Conservation (phyloP, 2,329 filamentous ascomycete species). For the Phialophora macrospora region DNA sequence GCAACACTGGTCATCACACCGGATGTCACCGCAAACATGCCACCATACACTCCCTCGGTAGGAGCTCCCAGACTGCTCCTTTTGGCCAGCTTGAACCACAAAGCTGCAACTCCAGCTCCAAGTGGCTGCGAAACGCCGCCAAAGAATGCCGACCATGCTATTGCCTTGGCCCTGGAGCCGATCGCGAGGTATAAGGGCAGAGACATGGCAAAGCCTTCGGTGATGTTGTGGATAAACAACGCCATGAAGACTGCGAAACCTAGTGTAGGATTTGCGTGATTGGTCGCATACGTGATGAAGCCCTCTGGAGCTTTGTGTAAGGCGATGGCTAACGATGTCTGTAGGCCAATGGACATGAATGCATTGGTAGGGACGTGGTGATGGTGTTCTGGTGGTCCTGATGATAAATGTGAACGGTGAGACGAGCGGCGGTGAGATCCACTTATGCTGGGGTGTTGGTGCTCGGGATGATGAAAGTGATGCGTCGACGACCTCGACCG, state of each 20-base stretch:
- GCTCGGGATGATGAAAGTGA: constrained; percentile 38
- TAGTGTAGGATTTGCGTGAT: constrained; percentile 87
- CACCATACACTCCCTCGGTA: constrained; percentile 59
- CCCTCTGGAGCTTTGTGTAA: constrained; percentile 92
- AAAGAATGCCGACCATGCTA: constrained; percentile 80
- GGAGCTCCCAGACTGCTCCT: constrained; percentile 50
- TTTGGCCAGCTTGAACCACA: constrained; percentile 80
- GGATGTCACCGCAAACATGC: constrained; percentile 83
- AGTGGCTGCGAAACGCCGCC: constrained; percentile 87
- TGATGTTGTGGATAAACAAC: constrained; percentile 97
- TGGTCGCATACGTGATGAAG: constrained; percentile 92
- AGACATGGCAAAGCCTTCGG: constrained; percentile 93
- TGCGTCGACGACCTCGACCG: constrained; percentile 37
- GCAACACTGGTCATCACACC: constrained; percentile 97
- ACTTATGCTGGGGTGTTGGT: constrained; percentile 27
- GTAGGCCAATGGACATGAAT: constrained; percentile 91
- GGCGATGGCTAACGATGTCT: constrained; percentile 92
- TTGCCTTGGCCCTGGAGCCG: constrained; percentile 76
- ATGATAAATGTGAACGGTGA: constrained; percentile 23
- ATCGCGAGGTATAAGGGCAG: constrained; percentile 91
- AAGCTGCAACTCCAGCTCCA: constrained; percentile 79
- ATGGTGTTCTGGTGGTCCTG: constrained; percentile 66
- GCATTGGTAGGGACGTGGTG: constrained; percentile 95
- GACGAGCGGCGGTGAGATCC: constrained; percentile 22
- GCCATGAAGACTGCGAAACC: constrained; percentile 94